Conservation (phyloP, 2,329 filamentous ascomycete genomes). For the Colletotrichum tabaci region DNA sequence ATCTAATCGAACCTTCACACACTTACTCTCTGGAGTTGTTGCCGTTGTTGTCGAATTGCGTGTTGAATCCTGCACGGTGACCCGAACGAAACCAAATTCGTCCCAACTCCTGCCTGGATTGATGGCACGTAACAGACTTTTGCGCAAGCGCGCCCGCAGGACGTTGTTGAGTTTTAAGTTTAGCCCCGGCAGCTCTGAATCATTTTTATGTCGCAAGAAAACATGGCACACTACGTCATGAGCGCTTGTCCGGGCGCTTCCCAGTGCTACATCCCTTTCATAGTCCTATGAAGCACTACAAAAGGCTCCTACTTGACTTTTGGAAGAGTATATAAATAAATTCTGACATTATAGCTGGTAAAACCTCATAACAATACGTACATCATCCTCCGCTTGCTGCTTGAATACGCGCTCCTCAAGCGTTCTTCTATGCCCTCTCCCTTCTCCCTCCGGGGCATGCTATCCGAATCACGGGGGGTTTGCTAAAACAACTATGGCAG, state of each 20-base stretch:
- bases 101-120: background rate
- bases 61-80: background rate
- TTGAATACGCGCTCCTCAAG: conserved; percentile 8
- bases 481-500: background rate
- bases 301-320: background rate
- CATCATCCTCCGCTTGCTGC: conserved; percentile 29
- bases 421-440: background rate
- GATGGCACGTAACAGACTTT: background rate
- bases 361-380: conserved; percentile 43
- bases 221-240: conserved; percentile 1
- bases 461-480: conserved; percentile 6
- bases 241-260: background rate
- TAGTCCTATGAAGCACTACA: background rate
- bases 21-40: background rate
- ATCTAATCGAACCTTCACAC: conserved; percentile 5
- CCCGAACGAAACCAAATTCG: background rate
- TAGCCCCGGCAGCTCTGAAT: conserved; percentile 1
- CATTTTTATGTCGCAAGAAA: conserved; percentile 2
- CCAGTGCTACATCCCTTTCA: background rate
- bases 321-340: conserved; percentile 30
- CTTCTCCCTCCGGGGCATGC: background rate
- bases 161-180: background rate
- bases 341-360: conserved; percentile 40
- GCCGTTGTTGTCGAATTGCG: too few species aligned
- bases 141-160: background rate